Conservation (phyloP, 164 flowering plant genomes). For the Stephania cephalantha region DNA sequence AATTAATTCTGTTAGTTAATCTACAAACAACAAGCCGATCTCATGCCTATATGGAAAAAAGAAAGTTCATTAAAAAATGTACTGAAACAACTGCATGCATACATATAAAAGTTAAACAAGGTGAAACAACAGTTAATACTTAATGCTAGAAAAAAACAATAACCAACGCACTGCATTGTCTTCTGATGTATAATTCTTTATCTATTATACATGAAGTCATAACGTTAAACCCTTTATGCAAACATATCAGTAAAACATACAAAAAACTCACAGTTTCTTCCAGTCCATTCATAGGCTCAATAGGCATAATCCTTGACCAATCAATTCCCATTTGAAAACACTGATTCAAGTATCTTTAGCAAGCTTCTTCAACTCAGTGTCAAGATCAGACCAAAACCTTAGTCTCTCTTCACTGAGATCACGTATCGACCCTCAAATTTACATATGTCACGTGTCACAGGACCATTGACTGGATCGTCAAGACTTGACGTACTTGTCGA, state of each 20-base stretch:
- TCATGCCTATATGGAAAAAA: background rate
- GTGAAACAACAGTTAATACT: background rate
- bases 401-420: constrained; percentile 83
- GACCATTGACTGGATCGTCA: no score
- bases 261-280: constrained; percentile 47
- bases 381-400: constrained; percentile 99
- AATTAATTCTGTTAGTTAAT: background rate
- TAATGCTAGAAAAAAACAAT: background rate
- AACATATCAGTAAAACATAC: background rate
- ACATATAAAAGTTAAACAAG: background rate
- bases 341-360: constrained; percentile 81
- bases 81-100: background rate
- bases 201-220: no score
- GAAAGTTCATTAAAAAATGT: no score
- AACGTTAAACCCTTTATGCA: background rate
- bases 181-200: background rate
- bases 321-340: constrained; percentile 96
- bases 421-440: background rate
- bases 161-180: background rate
- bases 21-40: background rate
- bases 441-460: no score
- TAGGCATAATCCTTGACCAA: constrained; percentile 88
- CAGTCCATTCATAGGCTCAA: constrained; percentile 67
- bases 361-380: constrained; percentile 74
- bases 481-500: no score